These are phyloP conservation scores for Rhodamnia rubescens DNA, from an alignment of 345 rosid species.

Conservation along the genomic window DNA sequence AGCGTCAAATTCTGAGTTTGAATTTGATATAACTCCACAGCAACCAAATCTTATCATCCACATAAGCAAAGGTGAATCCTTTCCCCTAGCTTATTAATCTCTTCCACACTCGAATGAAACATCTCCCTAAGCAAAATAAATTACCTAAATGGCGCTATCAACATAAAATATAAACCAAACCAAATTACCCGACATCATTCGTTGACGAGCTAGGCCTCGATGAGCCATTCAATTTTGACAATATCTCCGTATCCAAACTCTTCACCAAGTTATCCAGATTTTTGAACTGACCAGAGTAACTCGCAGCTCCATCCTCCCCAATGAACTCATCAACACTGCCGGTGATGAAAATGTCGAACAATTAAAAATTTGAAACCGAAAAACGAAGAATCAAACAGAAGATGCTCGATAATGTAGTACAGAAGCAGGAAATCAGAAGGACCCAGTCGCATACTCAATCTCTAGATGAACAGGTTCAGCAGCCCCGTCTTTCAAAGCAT, in stretches of 20 bases:
- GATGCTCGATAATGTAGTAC: neutral
- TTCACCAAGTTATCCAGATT: constrained; percentile 46
- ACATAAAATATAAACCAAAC: neutral
- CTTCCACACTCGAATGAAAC: neutral
- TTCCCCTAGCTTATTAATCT: neutral
- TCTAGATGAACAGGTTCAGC: constrained; percentile 55
- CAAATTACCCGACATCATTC: constrained; percentile 20
- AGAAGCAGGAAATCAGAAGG: neutral
- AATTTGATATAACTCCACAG: neutral
- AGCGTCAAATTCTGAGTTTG: neutral
- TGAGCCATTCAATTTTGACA: constrained; percentile 31
- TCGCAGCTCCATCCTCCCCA: constrained; percentile 22
- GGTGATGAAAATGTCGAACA: neutral
- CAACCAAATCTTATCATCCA: neutral
- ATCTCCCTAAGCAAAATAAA: neutral
- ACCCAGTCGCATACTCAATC: constrained; percentile 35
- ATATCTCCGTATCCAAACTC: constrained; percentile 30
- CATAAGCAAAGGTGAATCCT: neutral
- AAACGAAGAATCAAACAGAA: neutral
- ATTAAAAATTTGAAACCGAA: neutral
- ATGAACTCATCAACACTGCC: constrained; percentile 49
- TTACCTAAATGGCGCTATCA: neutral
- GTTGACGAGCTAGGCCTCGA: constrained; percentile 15
- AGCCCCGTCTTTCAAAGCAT: constrained; percentile 44
- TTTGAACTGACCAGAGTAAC: constrained; percentile 50